phyloP scores from a whole-genome alignment of 148 eudicot species.

The Chenopodium suecicum region DNA sequence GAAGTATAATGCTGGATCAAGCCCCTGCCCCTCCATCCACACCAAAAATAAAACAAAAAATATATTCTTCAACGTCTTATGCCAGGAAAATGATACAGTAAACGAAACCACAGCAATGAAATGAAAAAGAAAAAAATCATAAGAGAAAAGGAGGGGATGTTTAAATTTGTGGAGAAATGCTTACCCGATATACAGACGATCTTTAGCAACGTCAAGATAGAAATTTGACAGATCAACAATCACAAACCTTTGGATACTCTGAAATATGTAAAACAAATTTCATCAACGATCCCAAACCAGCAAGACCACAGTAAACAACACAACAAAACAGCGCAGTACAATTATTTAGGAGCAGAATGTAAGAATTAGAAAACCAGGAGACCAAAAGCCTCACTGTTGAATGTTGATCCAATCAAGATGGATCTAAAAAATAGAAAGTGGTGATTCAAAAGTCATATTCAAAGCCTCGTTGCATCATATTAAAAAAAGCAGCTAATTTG shows the following conservation, averaged over 20 bases:
- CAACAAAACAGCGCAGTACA: background rate
- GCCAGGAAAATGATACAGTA: background rate
- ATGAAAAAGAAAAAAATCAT: background rate
- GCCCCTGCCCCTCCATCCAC: background rate
- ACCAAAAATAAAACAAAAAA: background rate
- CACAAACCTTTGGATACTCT: slow-evolving; percentile 90
- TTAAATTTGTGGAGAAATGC: slow-evolving; percentile 1
- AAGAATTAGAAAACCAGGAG: background rate
- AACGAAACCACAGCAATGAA: background rate
- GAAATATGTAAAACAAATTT: slow-evolving; percentile 25
- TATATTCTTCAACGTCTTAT: background rate
- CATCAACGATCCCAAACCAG: slow-evolving; percentile 10
- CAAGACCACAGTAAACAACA: background rate
- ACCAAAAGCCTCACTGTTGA: background rate
- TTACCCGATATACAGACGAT: slow-evolving; percentile 96
- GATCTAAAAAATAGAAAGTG: background rate
- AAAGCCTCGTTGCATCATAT: background rate
- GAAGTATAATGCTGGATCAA: background rate
- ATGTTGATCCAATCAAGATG: background rate
- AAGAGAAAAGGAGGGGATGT: background rate
- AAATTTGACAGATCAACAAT: slow-evolving; percentile 97
- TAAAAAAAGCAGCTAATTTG: background rate
- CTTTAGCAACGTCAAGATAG: slow-evolving; percentile 93
- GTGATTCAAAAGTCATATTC: background rate
- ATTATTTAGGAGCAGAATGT: background rate